Conservation (phyloP, 2,329 filamentous ascomycete genomes). For the Cucurbitaria berberidis region DNA sequence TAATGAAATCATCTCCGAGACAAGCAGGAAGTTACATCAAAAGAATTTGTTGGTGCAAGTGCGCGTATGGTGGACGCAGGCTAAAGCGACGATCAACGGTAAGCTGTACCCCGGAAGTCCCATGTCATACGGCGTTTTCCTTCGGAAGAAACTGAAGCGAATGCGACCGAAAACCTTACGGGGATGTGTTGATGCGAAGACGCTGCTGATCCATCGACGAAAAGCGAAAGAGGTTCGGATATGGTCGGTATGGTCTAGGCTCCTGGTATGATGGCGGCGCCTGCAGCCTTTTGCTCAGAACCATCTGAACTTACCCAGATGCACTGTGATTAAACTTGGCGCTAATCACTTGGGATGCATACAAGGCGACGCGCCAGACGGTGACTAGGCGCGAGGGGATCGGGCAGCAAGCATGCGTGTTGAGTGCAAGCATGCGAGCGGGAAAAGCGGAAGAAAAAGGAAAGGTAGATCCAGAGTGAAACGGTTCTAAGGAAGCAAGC, state of each 20-base stretch:
- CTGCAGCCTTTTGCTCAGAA: background rate
- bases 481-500: conserved; percentile 17
- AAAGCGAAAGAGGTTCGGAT: conserved; percentile 6
- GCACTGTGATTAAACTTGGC: conserved; percentile 4
- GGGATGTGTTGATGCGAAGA: background rate
- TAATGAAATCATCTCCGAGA: background rate
- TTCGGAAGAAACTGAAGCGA: background rate
- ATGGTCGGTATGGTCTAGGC: conserved; percentile 5
- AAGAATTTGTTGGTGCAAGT: background rate
- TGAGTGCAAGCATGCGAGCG: conserved; percentile 23
- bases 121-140: background rate
- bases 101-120: background rate
- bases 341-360: conserved; percentile 16
- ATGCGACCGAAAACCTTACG: background rate
- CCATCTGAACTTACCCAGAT: background rate
- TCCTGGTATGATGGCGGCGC: conserved; percentile 8
- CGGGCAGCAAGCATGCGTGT: conserved; percentile 18
- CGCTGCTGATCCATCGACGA: conserved; percentile 4
- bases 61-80: background rate
- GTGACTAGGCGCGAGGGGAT: conserved; percentile 16
- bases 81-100: background rate
- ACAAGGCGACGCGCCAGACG: conserved; percentile 11
- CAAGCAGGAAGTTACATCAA: background rate
- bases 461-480: conserved; percentile 20
- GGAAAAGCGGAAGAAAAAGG: conserved; percentile 21